These are phyloP conservation scores for Phytophthora macrochlamydospora DNA, from an alignment of 352 stramenopile genomes.

Conservation along the genomic window DNA sequence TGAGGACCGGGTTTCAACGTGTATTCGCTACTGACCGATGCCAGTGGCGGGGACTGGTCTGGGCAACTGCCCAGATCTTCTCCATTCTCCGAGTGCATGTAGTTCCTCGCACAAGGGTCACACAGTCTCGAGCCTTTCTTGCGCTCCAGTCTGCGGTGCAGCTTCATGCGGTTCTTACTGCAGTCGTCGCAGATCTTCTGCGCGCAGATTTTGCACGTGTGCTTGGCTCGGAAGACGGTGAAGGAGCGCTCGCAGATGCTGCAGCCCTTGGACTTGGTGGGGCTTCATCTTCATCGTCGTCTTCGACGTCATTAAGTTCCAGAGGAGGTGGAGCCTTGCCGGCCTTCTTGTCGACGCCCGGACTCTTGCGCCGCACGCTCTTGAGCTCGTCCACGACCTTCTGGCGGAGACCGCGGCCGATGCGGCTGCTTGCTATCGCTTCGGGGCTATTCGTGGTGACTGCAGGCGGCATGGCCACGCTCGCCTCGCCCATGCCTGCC, in stretches of 20 bases:
- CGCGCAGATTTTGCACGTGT: slow-evolving; percentile 78
- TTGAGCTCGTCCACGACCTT: slow-evolving; percentile 78
- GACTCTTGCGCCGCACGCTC: slow-evolving; percentile 55
- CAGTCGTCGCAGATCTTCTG: slow-evolving; percentile 84
- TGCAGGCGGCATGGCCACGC: slow-evolving; percentile 7
- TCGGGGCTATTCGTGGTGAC: background rate
- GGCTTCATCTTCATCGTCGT: slow-evolving; percentile 29
- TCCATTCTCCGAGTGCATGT: slow-evolving; percentile 45
- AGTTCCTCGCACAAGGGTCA: slow-evolving; percentile 70
- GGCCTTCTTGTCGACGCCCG: slow-evolving; percentile 17
- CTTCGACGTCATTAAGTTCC: slow-evolving; percentile 36
- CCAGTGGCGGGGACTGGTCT: slow-evolving; percentile 31
- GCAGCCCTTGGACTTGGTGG: slow-evolving; percentile 43
- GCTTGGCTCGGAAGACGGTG: slow-evolving; percentile 79
- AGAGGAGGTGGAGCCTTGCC: slow-evolving; percentile 26
- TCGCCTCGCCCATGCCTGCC: slow-evolving; percentile 36
- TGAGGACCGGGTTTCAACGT: background rate
- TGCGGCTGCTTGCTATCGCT: background rate
- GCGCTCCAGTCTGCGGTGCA: slow-evolving; percentile 65
- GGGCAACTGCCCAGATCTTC: slow-evolving; percentile 33
- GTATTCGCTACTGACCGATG: slow-evolving; percentile 21
- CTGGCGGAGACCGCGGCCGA: slow-evolving; percentile 43
- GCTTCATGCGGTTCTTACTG: slow-evolving; percentile 82
- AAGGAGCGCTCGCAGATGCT: slow-evolving; percentile 76
- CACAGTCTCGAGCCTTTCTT: slow-evolving; percentile 78